phyloP scores from a whole-genome alignment of 164 flowering plant genomes.

The Warburgia ugandensis region DNA sequence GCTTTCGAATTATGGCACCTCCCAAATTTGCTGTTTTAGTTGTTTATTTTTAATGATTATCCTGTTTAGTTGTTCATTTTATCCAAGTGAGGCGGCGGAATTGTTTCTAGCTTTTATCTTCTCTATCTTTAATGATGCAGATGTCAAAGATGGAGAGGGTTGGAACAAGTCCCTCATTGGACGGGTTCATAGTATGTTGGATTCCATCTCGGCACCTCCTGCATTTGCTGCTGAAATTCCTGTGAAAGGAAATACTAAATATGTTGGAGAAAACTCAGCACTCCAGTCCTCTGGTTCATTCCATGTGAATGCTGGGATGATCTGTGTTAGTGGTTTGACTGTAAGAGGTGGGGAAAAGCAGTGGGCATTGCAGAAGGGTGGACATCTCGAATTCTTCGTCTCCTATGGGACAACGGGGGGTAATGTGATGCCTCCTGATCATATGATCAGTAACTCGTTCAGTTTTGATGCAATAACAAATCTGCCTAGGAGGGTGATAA shows the following conservation, averaged over 20 bases:
- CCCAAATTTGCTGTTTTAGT: too few species aligned
- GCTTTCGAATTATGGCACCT: too few species aligned
- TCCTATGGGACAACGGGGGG: constrained; percentile 24
- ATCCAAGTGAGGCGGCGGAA: too few species aligned
- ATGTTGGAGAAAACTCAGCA: constrained; percentile 26
- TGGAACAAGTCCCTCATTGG: constrained; percentile 26
- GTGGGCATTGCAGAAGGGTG: constrained; percentile 32
- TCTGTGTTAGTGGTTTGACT: constrained; percentile 18
- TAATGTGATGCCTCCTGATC: background rate
- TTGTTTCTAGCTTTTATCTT: too few species aligned
- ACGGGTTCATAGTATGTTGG: constrained; percentile 39
- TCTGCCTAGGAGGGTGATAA: constrained; percentile 26
- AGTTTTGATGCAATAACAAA: constrained; percentile 11
- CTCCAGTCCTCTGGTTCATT: constrained; percentile 28
- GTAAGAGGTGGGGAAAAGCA: constrained; percentile 20
- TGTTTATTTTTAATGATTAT: too few species aligned
- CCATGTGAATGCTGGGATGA: constrained; percentile 56
- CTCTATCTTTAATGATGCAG: constrained; percentile 34
- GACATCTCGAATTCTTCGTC: constrained; percentile 24
- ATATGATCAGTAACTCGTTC: background rate
- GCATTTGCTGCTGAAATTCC: constrained; percentile 58
- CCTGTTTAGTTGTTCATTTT: too few species aligned
- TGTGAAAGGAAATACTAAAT: constrained; percentile 23
- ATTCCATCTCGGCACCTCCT: constrained; percentile 48
- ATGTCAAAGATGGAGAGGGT: constrained; percentile 13